These are phyloP conservation scores for Sordariomycetes sp. DNA, from an alignment of 2,329 filamentous ascomycete species.

Conservation along the genomic window DNA sequence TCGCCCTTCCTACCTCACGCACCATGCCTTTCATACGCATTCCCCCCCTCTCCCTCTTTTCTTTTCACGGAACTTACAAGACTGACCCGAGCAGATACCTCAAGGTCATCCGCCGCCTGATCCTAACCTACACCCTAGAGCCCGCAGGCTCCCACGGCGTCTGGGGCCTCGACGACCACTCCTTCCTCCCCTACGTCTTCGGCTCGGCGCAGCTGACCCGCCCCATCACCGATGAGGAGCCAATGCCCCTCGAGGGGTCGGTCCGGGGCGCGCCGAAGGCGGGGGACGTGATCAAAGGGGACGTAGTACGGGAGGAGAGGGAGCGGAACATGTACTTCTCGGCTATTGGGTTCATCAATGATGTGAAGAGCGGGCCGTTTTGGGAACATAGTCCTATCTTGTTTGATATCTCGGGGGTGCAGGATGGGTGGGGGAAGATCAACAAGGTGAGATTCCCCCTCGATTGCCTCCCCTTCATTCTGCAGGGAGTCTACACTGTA, in stretches of 20 bases:
- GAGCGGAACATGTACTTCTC: conserved; percentile 80
- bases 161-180: conserved; percentile 97
- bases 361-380: conserved; percentile 91
- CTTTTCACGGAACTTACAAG: neutral
- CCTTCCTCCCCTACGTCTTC: conserved; percentile 86
- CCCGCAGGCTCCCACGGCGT: conserved; percentile 94
- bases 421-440: conserved; percentile 94
- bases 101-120: conserved; percentile 67
- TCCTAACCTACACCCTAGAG: conserved; percentile 83
- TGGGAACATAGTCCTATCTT: conserved; percentile 95
- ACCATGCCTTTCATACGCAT: neutral
- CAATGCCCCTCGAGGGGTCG: conserved; percentile 70
- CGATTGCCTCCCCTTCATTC: neutral
- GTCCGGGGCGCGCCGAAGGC: conserved; percentile 58
- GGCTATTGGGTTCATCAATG: conserved; percentile 91
- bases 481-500: neutral
- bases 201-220: conserved; percentile 83
- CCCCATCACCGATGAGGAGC: conserved; percentile 47
- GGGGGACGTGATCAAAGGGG: conserved; percentile 49
- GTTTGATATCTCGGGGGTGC: conserved; percentile 86
- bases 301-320: conserved; percentile 52
- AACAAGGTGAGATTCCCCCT: conserved; percentile 42
- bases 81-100: conserved; percentile 59
- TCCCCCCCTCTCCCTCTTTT: neutral
- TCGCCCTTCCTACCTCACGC: conserved; percentile 11